phyloP scores from a whole-genome alignment of 2,329 filamentous ascomycete genomes.

The Aureobasidium sp. region DNA sequence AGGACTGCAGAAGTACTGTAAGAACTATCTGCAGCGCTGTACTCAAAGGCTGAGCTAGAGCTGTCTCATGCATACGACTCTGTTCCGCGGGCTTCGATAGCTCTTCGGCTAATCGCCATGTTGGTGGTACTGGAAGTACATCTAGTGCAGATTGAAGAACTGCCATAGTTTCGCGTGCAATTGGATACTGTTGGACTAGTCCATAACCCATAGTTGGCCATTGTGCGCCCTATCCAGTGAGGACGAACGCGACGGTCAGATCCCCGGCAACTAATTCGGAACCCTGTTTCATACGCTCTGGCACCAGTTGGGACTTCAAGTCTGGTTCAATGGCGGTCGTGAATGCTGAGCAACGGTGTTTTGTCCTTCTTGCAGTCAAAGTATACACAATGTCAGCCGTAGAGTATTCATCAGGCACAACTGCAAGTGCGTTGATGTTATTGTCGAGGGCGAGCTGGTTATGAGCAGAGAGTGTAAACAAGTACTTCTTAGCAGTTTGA shows the following conservation, averaged over 20 bases:
- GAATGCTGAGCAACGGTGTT: background rate
- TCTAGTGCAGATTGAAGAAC: slow-evolving; percentile 14
- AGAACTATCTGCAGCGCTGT: slow-evolving; percentile 48
- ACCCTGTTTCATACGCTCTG: background rate
- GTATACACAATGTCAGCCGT: background rate
- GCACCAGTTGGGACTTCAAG: background rate
- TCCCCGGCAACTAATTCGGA: background rate
- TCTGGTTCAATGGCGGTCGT: background rate
- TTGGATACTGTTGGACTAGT: background rate
- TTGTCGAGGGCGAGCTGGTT: background rate
- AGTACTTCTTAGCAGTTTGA: background rate
- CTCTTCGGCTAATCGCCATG: slow-evolving; percentile 25
- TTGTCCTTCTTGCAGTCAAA: background rate
- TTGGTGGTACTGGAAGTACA: slow-evolving; percentile 14
- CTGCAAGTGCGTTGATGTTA: background rate
- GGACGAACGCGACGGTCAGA: slow-evolving; percentile 17
- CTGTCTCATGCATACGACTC: slow-evolving; percentile 23
- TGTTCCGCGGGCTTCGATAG: slow-evolving; percentile 24
- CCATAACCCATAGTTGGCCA: slow-evolving; percentile 23
- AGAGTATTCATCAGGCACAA: background rate
- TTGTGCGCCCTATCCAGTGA: slow-evolving; percentile 31
- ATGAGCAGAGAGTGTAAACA: background rate
- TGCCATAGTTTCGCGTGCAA: slow-evolving; percentile 13
- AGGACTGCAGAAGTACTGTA: slow-evolving; percentile 30
- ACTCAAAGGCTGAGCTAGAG: slow-evolving; percentile 40